These are phyloP conservation scores for Vararia minispora DNA, from an alignment of 768 basidiomycete species.

Conservation along the genomic window DNA sequence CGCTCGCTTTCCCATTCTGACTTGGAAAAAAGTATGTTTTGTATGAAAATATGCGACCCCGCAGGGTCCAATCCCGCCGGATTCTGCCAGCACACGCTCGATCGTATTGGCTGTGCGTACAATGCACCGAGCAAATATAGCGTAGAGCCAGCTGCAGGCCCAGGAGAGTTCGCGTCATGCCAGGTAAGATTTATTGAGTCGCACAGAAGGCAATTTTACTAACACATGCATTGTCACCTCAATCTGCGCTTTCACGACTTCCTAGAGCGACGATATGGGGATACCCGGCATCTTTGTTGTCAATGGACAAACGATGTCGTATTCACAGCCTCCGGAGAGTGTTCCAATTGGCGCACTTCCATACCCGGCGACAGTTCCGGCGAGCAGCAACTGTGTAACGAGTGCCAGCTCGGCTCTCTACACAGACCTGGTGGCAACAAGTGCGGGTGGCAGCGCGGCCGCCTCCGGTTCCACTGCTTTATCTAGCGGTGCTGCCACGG, in stretches of 20 bases:
- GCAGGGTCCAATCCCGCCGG: conserved; percentile 31
- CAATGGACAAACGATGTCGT: conserved; percentile 31
- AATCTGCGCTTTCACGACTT: conserved; percentile 53
- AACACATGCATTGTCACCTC: too few relatives aligned
- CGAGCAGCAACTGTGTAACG: conserved; percentile 34
- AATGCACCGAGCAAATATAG: too few relatives aligned
- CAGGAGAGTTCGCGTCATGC: conserved; percentile 20
- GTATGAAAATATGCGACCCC: conserved; percentile 66
- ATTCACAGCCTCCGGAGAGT: conserved; percentile 36
- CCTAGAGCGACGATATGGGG: conserved; percentile 59
- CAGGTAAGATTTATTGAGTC: too few relatives aligned
- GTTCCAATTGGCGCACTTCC: conserved; percentile 32
- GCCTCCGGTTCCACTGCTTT: conserved; percentile 5
- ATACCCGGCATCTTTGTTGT: conserved; percentile 40
- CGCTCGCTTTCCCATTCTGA: too few relatives aligned
- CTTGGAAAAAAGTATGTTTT: conserved; percentile 46
- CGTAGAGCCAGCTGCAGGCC: conserved; percentile 27
- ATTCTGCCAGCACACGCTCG: conserved; percentile 61
- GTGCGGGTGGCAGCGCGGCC: too few relatives aligned
- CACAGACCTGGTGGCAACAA: too few relatives aligned
- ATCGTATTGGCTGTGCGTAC: conserved; percentile 60
- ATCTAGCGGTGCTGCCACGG: conserved; percentile 1
- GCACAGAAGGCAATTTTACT: too few relatives aligned
- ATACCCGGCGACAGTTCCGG: conserved; percentile 27
- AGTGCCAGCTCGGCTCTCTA: conserved; percentile 27